Evolutionary conservation across 768 basidiomycete species (phyloP), one percentile per base, ranked within the genome.

Genomic region (Tulasnella sp.): DNA sequence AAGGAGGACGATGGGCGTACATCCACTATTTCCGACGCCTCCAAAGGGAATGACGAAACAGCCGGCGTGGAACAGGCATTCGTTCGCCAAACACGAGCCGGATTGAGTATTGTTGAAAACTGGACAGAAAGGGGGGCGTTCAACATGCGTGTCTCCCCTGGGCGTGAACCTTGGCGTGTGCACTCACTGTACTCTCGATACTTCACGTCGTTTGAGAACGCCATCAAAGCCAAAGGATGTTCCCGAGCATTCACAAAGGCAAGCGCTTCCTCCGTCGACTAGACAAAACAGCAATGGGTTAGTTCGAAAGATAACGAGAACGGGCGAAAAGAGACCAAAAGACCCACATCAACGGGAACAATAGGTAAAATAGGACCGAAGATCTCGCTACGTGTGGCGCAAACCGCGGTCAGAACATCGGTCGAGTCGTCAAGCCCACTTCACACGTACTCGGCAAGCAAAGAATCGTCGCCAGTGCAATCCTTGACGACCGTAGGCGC

Each of bases 151-250:
- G n/a, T n/a, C n/a, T n/a, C n/a, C n/a, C n/a, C n/a, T n/a, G n/a
- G n/a, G n/a, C n/a, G n/a, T n/a, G n/a, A n/a, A n/a, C n/a, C n/a
- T n/a, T n/a, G n/a, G 37, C 46, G 48, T 31, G 5, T 54, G 14
- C 1, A 73, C 83, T 48, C 37, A 85, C 85, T 75, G 82, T 82
- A 80, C 18, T 84, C 81, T 46, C 82, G 84, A 20, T 85, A 78
- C 7, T 84, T 84, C 0, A 87, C 85, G 69, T 89, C 86, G 22
- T 90, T 88, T 0, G 90, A 91, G 84, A 94, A 95, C 0, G 87
- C 87, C 82, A 94, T 94, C 34, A 93, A 60, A 3, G 90, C 90
- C 6, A 94, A 87, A 1, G 93, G 90, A 80, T 89, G 88, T 50
- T 89, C 88, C 28, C 92, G 92, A 76, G 34, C 34, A 58, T 83